Base-by-base conservation (phyloP, 768 basidiomycete genomes). In the Suillus variegatus region DNA sequence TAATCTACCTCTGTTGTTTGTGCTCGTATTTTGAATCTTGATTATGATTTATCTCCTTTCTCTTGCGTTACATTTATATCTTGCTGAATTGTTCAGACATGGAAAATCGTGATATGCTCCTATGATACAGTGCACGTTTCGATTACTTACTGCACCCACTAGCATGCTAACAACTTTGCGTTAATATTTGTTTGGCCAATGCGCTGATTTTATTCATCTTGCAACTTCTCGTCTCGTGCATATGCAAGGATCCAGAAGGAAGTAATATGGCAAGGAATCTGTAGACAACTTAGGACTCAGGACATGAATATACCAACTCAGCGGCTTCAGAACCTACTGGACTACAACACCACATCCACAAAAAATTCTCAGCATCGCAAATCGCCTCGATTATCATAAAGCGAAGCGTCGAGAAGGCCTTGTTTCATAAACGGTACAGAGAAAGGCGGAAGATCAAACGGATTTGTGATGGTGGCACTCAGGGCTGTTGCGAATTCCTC, bases 371-470 rank as follows among this genome's bases (percentile, higher is more conserved):
- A 18, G 18, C 52, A 20, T 54, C 54, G 6, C 10, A n/a, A n/a
- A 28, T 20, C 12, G 32, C 35, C 6, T 55, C 54, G 13, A 36
- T 13, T 6, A 12, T n/a, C 20, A n/a, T 36, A 3, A n/a, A n/a
- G 7, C 54, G 35, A 55, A n/a, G 54, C 54, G 20, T 3, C 6
- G 12, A n/a, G 32, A n/a, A 55, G 54, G 20, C 12, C 35, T 55
- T 20, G 20, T 55, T 55, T 20, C 54, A 55, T n/a, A 1, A 36
- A n/a, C 32, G 54, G 54, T 36, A 55, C 35, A 36, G 32, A 55
- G 35, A 55, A 55, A 55, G 54, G 54, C 32, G 54, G 54, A 55
- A 55, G 54, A 36, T 55, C 54, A 55, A 55, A 55, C 13, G 54
- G 54, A 55, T 55, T 55, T 6, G 54, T 55, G 35, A 55, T 55